Base-by-base conservation (phyloP, 2,329 filamentous ascomycete species). In the Epichloe gansuensis region DNA sequence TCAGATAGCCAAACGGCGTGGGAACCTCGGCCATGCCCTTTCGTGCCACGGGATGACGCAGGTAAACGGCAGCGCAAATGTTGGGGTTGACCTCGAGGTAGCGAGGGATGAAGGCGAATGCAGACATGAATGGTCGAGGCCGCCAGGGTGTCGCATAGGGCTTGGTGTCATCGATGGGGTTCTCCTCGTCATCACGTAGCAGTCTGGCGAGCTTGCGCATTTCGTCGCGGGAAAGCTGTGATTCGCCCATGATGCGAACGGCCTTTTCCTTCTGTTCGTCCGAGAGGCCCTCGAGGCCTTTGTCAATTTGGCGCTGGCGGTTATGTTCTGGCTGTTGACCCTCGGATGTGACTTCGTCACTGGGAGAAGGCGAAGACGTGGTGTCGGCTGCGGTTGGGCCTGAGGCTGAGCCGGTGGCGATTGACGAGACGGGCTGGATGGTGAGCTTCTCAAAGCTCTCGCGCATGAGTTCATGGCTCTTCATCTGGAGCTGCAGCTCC, bases 61-160 rank as follows among this genome's bases (percentile, higher is more conserved):
- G 72, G 68, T 98, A 98, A 41, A 98, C 89, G 11, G 93, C 93
- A 1, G 90, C 85, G 70, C 93, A 98, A 61, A 97, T 86, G 64
- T 90, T 94, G 68, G 95, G 93, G 74, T 97, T 96, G 60, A 98
- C 93, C 72, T 98, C 94, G 55, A 98, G 80, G 68, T 97, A 98
- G 51, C 87, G 76, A 11, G 93, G 93, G 59, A 98, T 89, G 69
- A 95, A 96, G 25, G 90, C 89, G 69, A 98, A 98, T 0, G 90
- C 83, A 49, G 80, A 77, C 87, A 98, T 94, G 69, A 80, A 97
- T 50, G 85, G 78, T 52, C 89, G 78, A 12, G 93, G 93, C 57
- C 77, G 72, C 93, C 93, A 98, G 12, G 93, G 93, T 2, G 90
- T 96, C 4, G 78, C 78, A 66, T 98, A 98, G 3, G 93, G 88